Base-by-base conservation (phyloP, 768 basidiomycete genomes). In the Pholiota microspora region DNA sequence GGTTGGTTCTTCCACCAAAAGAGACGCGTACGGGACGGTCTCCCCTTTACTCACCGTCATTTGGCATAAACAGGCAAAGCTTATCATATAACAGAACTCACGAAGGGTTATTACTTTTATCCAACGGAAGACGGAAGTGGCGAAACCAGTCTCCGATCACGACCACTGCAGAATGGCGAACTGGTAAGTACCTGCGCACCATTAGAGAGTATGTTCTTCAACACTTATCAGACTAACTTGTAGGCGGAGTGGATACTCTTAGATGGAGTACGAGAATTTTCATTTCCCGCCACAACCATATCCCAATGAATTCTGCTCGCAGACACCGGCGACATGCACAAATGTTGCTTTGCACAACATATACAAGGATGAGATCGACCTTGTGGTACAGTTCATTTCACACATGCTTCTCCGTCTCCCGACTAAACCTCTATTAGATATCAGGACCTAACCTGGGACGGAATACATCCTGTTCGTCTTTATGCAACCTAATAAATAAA, bases 271-370 rank as follows among this genome's bases (percentile, higher is more conserved):
- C 53, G 79, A 13, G 32, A 25, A 23, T 28, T 25, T 21, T 21
- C 8, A 16, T 70, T 8, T 16, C 18, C 24, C 23, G 21, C 21
- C 35, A 32, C 15, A 44, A 32, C 12, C 18, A n/a, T 24, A 45
- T 32, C 45, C 13, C 35, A 28, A 31, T 54, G 45, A 49, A 44
- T 42, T 49, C 7, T 32, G 12, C 8, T 42, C 23, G 42, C 53
- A 90, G 89, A 94, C 92, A 8, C 92, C 95, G 3, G 93, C 94
- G 3, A 90, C 95, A 10, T 97, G 95, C 66, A 78, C 91, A 2
- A 97, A 96, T 63, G 85, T 98, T 55, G 93, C 84, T 2, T 73
- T 98, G 36, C 90, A 96, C 69, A 98, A 98, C 62, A 63, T 98
- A 7, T 95, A 86, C 67, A 86, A 85, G 2, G 87, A 80, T 31